These are phyloP conservation scores for Avena insularis DNA, from an alignment of 176 grass and related monocot genomes.

Conservation along the genomic window DNA sequence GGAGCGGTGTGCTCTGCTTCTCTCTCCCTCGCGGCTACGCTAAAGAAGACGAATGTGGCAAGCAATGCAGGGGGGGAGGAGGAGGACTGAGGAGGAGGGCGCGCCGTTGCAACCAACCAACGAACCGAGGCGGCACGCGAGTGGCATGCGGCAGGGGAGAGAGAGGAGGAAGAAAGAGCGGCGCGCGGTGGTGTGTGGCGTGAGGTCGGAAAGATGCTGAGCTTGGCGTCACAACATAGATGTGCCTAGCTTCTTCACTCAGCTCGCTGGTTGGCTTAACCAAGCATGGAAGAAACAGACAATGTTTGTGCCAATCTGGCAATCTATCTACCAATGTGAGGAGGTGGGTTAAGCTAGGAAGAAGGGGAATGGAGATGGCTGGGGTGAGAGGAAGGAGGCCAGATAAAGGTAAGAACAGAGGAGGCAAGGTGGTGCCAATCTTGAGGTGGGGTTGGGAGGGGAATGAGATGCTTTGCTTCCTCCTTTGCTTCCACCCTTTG, in stretches of 20 bases:
- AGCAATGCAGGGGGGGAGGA: neutral
- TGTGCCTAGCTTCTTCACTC: neutral
- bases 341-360: neutral
- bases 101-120: constrained; percentile 39
- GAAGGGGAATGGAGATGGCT: constrained; percentile 60
- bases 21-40: neutral
- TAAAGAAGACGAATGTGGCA: neutral
- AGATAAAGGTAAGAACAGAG: neutral
- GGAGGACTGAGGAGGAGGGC: no score
- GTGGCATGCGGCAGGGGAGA: neutral
- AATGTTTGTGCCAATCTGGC: neutral
- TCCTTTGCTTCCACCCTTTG: constrained; percentile 38
- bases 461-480: constrained; percentile 87
- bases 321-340: neutral
- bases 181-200: neutral
- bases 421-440: neutral
- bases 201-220: neutral
- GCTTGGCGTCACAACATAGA: neutral
- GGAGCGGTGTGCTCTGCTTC: neutral
- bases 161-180: neutral
- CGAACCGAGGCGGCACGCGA: neutral
- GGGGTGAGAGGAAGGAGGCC: constrained; percentile 35
- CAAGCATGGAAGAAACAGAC: constrained; percentile 32
- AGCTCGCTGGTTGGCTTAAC: neutral
- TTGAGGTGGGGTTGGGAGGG: constrained; percentile 9